Evolutionary conservation across 2,329 filamentous ascomycete species (phyloP).

Genomic region (Arthrobotrys pseudoclavata): DNA sequence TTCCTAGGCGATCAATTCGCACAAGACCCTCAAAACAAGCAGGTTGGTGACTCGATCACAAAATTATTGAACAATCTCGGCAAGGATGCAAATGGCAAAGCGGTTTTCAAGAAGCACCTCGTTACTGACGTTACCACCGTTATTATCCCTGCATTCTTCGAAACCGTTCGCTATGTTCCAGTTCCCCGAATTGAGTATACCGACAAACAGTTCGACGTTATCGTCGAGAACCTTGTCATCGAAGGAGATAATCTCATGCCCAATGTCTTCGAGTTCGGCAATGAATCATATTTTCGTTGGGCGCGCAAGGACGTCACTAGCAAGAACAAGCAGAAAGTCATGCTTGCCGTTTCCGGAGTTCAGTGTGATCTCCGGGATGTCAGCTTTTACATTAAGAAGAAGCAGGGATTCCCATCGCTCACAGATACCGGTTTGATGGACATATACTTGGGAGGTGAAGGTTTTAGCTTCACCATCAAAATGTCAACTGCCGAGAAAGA

Average conservation of each 20-base stretch:
- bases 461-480: slow-evolving; percentile 91
- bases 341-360: slow-evolving; percentile 87
- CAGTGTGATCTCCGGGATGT: slow-evolving; percentile 92
- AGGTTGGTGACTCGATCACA: slow-evolving; percentile 80
- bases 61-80: slow-evolving; percentile 93
- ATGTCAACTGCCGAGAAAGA: slow-evolving; percentile 82
- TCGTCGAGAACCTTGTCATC: slow-evolving; percentile 93
- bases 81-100: slow-evolving; percentile 84
- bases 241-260: slow-evolving; percentile 98
- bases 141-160: slow-evolving; percentile 84
- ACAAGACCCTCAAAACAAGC: slow-evolving; percentile 85
- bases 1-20: slow-evolving; percentile 92
- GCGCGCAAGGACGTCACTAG: slow-evolving; percentile 88
- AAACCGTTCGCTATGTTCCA: slow-evolving; percentile 89
- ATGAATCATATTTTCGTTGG: slow-evolving; percentile 95
- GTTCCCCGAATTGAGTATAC: slow-evolving; percentile 94
- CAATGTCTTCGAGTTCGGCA: slow-evolving; percentile 87
- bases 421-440: slow-evolving; percentile 90
- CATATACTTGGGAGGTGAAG: slow-evolving; percentile 86
- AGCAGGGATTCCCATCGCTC: slow-evolving; percentile 90
- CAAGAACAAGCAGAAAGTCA: slow-evolving; percentile 85
- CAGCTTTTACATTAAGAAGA: slow-evolving; percentile 94
- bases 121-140: slow-evolving; percentile 89
- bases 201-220: slow-evolving; percentile 84
- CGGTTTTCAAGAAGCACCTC: slow-evolving; percentile 91